phyloP scores from a whole-genome alignment of 176 grass and related monocot genomes.

The Aegilops umbellulata region DNA sequence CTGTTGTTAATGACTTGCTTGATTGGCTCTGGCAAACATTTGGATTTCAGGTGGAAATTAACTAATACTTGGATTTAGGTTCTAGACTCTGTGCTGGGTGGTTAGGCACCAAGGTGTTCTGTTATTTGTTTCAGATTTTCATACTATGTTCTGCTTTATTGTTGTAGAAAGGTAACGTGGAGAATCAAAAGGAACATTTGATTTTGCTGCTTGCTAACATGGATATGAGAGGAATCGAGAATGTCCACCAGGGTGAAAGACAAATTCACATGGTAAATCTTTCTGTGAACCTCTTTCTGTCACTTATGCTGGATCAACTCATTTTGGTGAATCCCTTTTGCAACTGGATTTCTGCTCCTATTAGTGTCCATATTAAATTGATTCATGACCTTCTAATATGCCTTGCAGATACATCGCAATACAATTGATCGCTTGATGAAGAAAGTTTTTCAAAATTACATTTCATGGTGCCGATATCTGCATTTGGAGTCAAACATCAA shows the following conservation, averaged over 20 bases:
- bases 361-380: neutral
- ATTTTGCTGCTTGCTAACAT: constrained; percentile 97
- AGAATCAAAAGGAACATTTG: constrained; percentile 98
- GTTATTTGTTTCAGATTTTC: constrained; percentile 30
- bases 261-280: constrained; percentile 26
- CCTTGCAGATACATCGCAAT: constrained; percentile 44
- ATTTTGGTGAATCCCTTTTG: constrained; percentile 1
- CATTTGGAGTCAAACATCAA: constrained; percentile 50
- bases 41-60: constrained; percentile 83
- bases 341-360: neutral
- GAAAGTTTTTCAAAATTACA: constrained; percentile 80
- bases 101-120: neutral
- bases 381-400: constrained; percentile 8
- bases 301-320: neutral
- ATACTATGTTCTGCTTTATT: constrained; percentile 30
- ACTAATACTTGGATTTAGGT: neutral
- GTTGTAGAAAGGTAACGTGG: constrained; percentile 84
- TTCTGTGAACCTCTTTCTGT: constrained; percentile 14
- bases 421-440: constrained; percentile 47
- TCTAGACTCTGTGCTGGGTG: neutral
- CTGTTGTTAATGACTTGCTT: constrained; percentile 58
- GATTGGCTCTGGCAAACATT: constrained; percentile 88
- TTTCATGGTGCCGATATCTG: constrained; percentile 82
- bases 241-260: constrained; percentile 2
- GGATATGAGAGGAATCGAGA: constrained; percentile 41